Percentiles rank a stretch among this genome's conserved stretches.
These are phyloP conservation scores for Pseudopithomyces maydicus DNA, from an alignment of 2,329 filamentous ascomycete genomes.

Conservation along the genomic window DNA sequence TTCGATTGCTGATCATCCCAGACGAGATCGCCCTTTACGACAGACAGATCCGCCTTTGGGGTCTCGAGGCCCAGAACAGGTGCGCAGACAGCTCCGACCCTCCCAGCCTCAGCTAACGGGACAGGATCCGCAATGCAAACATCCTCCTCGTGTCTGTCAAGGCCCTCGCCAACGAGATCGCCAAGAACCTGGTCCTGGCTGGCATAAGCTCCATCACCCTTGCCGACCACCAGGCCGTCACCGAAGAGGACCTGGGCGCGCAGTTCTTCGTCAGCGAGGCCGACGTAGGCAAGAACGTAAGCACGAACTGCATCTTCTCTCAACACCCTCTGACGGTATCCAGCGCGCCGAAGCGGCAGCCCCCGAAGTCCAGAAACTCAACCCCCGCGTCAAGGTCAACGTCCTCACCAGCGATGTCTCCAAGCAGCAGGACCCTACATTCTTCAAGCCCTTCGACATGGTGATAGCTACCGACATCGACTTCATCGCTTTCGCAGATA, in stretches of 20 bases:
- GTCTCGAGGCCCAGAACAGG: slow-evolving; percentile 88
- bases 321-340: neutral
- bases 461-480: slow-evolving; percentile 89
- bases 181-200: slow-evolving; percentile 95
- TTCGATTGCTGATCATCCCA: slow-evolving; percentile 36
- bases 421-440: slow-evolving; percentile 67
- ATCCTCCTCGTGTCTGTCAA: slow-evolving; percentile 88
- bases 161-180: slow-evolving; percentile 89
- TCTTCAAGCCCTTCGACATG: slow-evolving; percentile 80
- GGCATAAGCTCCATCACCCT: slow-evolving; percentile 91
- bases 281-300: slow-evolving; percentile 74
- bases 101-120: slow-evolving; percentile 11
- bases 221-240: slow-evolving; percentile 76
- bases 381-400: slow-evolving; percentile 81
- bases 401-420: slow-evolving; percentile 70
- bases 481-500: slow-evolving; percentile 72
- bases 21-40: slow-evolving; percentile 98
- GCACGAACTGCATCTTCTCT: slow-evolving; percentile 12
- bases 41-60: slow-evolving; percentile 96
- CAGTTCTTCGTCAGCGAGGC: slow-evolving; percentile 75
- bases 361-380: slow-evolving; percentile 80
- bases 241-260: slow-evolving; percentile 73
- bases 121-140: slow-evolving; percentile 82
- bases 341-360: slow-evolving; percentile 80
- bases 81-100: slow-evolving; percentile 29